Evolutionary conservation across 1,284 basidiomycete genomes (phyloP), one percentile per base, ranked within the genome.

Genomic region (Baeospora myosura): DNA sequence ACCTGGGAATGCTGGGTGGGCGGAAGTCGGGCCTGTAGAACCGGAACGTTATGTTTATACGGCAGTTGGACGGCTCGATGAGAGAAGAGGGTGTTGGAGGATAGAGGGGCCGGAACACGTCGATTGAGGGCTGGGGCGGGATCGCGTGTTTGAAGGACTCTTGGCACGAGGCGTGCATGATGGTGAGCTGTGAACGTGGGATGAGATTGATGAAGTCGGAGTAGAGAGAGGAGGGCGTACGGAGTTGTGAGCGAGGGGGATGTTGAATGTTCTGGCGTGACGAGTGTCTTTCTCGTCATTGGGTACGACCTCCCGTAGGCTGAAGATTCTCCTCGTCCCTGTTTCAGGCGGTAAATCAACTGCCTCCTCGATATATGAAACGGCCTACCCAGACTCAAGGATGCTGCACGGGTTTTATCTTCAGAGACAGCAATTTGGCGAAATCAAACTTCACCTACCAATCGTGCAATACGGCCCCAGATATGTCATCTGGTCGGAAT

Each of bases 391-490:
- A 97, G 76, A 49, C 90, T 93, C 31, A 97, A 62, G 5, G 89
- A 93, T 5, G 92, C 93, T 44, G 22, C 1, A 38, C n/a, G n/a
- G n/a, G n/a, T n/a, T n/a, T n/a, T 10, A 18, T 18, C 30, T 26
- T 26, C n/a, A 26, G 41, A 14, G 20, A 37, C 5, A 25, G 14
- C 10, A 5, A 18, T 26, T 4, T n/a, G 23, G 8, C 7, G 25
- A 24, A 25, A 29, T 14, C 21, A 34, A 16, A 22, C n/a, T 14
- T 8, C 18, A 42, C 34, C 18, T 26, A 44, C 46, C 51, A 52
- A 97, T 96, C 0, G 93, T 95, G 1, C 89, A 80, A 58, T 86
- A 92, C 4, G 93, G 93, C 1, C 93, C 93, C 8, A 96, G 72
- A 63, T 90, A 85, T 29, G 82, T 85, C 38, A 76, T 57, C 45